Conservation (phyloP, 148 eudicot genomes). For the Amaranthus palmeri region DNA sequence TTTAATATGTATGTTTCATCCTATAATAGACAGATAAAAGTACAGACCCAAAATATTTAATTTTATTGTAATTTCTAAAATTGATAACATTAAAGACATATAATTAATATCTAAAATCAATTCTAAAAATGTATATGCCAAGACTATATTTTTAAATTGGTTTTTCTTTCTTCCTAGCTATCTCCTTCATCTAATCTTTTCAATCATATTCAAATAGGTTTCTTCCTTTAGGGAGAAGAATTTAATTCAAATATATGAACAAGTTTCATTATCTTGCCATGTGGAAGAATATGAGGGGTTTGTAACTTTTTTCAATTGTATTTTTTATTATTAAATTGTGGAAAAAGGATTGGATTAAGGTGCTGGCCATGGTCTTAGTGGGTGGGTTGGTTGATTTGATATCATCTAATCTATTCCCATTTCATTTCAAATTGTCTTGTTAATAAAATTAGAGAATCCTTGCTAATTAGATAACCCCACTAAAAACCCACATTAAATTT, state of each 20-base stretch:
- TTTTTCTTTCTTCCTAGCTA: conserved; percentile 1
- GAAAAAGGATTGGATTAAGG: conserved; percentile 25
- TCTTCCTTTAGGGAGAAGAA: conserved; percentile 34
- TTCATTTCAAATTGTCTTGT: not conserved
- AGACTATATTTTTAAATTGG: no score
- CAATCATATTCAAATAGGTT: conserved; percentile 39
- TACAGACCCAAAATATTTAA: no score
- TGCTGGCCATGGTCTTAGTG: conserved; percentile 32
- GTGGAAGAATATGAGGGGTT: conserved; percentile 39
- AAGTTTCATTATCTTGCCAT: conserved; percentile 36
- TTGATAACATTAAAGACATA: no score
- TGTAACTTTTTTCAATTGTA: not conserved
- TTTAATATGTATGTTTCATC: no score
- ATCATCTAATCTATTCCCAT: conserved; percentile 18
- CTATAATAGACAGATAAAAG: no score
- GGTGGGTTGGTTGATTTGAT: conserved; percentile 35
- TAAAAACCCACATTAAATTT: conserved; percentile 18
- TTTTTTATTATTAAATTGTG: no score
- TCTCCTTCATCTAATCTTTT: conserved; percentile 14
- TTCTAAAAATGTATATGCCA: no score
- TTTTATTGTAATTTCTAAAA: not conserved
- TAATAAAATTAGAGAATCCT: conserved; percentile 17
- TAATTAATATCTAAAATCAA: no score
- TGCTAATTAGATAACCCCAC: conserved; percentile 16
- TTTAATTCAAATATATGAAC: conserved; percentile 42